Conservation (phyloP, 768 basidiomycete genomes). For the Coprinopsis strossmayeri region DNA sequence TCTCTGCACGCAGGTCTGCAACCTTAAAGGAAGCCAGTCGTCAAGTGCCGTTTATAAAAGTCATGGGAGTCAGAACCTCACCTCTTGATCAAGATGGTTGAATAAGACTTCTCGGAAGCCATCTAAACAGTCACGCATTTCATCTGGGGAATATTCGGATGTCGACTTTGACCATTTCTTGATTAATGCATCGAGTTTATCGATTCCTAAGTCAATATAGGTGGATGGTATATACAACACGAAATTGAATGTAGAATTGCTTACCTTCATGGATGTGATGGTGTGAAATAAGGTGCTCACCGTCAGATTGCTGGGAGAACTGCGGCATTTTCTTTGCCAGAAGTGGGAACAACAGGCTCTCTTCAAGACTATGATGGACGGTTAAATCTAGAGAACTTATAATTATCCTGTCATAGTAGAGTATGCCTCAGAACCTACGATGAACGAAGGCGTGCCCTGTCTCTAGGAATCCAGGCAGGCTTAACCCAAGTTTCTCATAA, state of each 20-base stretch:
- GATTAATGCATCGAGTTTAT: constrained; percentile 32
- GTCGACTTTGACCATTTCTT: constrained; percentile 37
- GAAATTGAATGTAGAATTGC: background rate
- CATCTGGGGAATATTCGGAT: constrained; percentile 39
- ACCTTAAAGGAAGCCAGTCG: constrained; percentile 34
- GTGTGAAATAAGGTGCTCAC: constrained; percentile 43
- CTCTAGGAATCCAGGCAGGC: constrained; percentile 34
- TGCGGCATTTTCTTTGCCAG: constrained; percentile 43
- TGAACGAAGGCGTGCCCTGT: constrained; percentile 30
- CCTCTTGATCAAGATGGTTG: constrained; percentile 49
- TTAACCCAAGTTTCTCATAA: constrained; percentile 37
- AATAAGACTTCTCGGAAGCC: constrained; percentile 43
- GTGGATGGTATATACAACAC: background rate
- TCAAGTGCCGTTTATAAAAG: no score
- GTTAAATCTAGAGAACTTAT: constrained; percentile 35
- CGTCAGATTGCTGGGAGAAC: constrained; percentile 33
- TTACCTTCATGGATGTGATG: constrained; percentile 47
- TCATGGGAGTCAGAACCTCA: constrained; percentile 13
- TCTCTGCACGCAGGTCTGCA: constrained; percentile 40
- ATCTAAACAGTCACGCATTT: constrained; percentile 45
- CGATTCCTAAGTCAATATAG: constrained; percentile 34
- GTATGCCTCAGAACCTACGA: constrained; percentile 23
- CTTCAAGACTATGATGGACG: constrained; percentile 51
- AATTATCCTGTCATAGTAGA: background rate
- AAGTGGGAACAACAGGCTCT: constrained; percentile 43